These are phyloP conservation scores for Globisporangium acanthophoron DNA, from an alignment of 352 stramenopile genomes.

Conservation along the genomic window DNA sequence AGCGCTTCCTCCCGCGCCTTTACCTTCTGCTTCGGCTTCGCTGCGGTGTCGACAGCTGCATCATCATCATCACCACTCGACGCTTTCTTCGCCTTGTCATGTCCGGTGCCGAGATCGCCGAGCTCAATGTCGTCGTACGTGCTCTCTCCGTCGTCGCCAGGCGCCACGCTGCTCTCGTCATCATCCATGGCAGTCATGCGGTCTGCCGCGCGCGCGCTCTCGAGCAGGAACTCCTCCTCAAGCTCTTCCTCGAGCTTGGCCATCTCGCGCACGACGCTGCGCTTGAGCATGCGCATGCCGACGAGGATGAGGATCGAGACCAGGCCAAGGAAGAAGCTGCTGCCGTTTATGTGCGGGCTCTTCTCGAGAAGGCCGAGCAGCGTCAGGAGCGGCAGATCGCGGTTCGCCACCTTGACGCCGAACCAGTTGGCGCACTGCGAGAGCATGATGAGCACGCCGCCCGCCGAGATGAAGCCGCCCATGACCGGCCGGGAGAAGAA, in stretches of 20 bases:
- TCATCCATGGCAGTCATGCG: conserved; percentile 14
- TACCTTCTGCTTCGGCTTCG: background rate
- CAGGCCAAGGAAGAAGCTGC: conserved; percentile 58
- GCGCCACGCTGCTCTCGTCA: conserved; percentile 12
- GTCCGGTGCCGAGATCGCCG: conserved; percentile 1
- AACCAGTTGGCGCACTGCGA: conserved; percentile 87
- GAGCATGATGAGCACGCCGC: conserved; percentile 88
- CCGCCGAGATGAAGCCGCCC: conserved; percentile 87
- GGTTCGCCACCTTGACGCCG: conserved; percentile 53
- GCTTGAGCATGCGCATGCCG: conserved; percentile 38
- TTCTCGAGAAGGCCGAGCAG: conserved; percentile 50
- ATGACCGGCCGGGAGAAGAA: conserved; percentile 90
- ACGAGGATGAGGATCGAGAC: conserved; percentile 50
- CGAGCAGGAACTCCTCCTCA: conserved; percentile 39
- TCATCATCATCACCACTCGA: too few species aligned
- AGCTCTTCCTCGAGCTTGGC: conserved; percentile 25
- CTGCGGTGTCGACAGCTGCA: too few species aligned
- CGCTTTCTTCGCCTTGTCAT: background rate
- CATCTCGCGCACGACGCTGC: conserved; percentile 39
- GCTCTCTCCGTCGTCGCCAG: conserved; percentile 22
- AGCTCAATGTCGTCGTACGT: conserved; percentile 23
- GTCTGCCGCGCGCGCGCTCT: conserved; percentile 31
- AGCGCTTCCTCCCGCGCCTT: background rate
- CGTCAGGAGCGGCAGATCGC: conserved; percentile 54
- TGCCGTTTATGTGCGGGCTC: conserved; percentile 62